Conservation (phyloP, 768 basidiomycete genomes). For the Hydnomerulius pinastri region DNA sequence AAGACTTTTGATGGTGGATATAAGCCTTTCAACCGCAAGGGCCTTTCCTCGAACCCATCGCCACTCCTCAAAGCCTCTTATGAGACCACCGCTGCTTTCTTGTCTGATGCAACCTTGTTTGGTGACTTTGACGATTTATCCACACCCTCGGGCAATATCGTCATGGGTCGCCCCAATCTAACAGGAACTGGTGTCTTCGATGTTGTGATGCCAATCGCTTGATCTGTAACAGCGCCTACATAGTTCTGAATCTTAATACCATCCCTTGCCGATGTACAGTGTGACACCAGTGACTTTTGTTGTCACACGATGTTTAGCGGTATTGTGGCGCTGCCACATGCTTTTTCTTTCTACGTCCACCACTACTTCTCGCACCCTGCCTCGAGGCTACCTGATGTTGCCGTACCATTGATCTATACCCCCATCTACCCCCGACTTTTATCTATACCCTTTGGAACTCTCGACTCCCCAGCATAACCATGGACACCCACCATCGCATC, state of each 20-base stretch:
- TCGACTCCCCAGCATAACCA: slow-evolving; percentile 12
- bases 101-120: slow-evolving; percentile 91
- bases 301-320: slow-evolving; percentile 21
- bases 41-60: slow-evolving; percentile 91
- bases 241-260: neutral
- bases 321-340: slow-evolving; percentile 23
- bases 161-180: slow-evolving; percentile 79
- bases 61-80: slow-evolving; percentile 96
- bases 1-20: slow-evolving; percentile 98
- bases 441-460: slow-evolving; percentile 2
- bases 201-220: slow-evolving; percentile 58
- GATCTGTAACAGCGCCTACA: neutral
- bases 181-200: slow-evolving; percentile 98
- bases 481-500: slow-evolving; percentile 35
- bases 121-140: slow-evolving; percentile 95
- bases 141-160: slow-evolving; percentile 90
- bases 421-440: slow-evolving; percentile 7
- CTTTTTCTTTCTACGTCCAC: slow-evolving; percentile 15
- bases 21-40: slow-evolving; percentile 97
- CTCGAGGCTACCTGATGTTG: slow-evolving; percentile 28
- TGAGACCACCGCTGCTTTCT: slow-evolving; percentile 91
- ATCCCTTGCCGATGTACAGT: neutral
- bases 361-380: neutral
- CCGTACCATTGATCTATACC: slow-evolving; percentile 25
- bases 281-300: slow-evolving; percentile 12